A percentile compares a stretch with the other conserved stretches of the same genome.
Conservation (phyloP, 2,329 filamentous ascomycete genomes). For the Mariannaea sp. region DNA sequence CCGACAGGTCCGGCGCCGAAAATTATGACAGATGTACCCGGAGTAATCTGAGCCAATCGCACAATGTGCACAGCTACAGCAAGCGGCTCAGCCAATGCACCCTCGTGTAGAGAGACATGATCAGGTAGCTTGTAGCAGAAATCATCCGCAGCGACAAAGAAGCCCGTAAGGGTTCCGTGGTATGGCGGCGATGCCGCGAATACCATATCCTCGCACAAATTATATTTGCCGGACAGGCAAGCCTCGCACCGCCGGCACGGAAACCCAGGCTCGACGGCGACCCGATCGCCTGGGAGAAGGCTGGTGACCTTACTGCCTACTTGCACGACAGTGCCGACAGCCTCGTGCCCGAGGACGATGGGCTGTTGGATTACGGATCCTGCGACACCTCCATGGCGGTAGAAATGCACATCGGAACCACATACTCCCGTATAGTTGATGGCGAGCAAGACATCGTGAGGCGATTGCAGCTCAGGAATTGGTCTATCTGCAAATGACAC, state of each 20-base stretch:
- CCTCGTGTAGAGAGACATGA: slow-evolving; percentile 76
- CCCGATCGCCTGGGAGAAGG: slow-evolving; percentile 74
- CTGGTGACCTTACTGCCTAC: slow-evolving; percentile 66
- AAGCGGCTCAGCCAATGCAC: slow-evolving; percentile 85
- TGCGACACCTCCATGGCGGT: slow-evolving; percentile 1
- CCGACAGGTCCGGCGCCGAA: slow-evolving; percentile 77
- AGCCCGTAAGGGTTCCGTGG: slow-evolving; percentile 84
- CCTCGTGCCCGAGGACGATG: slow-evolving; percentile 70
- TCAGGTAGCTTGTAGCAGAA: slow-evolving; percentile 90
- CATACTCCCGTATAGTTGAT: slow-evolving; percentile 11
- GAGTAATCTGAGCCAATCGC: slow-evolving; percentile 65
- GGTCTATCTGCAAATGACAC: slow-evolving; percentile 1
- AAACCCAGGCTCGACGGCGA: slow-evolving; percentile 88
- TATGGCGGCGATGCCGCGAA: slow-evolving; percentile 91
- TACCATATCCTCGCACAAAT: slow-evolving; percentile 83
- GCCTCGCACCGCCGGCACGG: slow-evolving; percentile 77
- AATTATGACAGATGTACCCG: slow-evolving; percentile 76
- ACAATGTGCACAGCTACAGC: slow-evolving; percentile 84
- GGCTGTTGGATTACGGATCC: slow-evolving; percentile 69
- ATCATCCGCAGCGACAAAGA: slow-evolving; percentile 75
- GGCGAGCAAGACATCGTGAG: slow-evolving; percentile 8
- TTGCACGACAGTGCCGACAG: slow-evolving; percentile 75
- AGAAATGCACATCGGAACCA: slow-evolving; percentile 10
- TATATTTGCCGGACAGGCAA: slow-evolving; percentile 83
- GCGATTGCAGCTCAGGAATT: background rate